Percentiles rank a stretch among this genome's conserved stretches.
Conservation (phyloP, 768 basidiomycete species). For the Leucosporidium creatinivorum region DNA sequence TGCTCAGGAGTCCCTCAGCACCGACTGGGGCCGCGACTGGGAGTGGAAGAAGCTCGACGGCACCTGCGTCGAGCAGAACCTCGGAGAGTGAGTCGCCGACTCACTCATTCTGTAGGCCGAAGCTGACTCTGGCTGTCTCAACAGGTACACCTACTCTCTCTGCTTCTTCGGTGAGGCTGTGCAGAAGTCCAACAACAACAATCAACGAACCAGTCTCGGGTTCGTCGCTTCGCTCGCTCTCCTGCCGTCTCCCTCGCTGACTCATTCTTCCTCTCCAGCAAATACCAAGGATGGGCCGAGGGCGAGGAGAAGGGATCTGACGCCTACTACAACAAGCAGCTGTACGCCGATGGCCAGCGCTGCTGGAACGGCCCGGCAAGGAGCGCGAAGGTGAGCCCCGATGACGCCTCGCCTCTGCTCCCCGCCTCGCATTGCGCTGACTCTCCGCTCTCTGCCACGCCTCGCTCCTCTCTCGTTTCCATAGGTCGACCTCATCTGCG, state of each 20-base stretch:
- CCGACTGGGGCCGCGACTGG: constrained; percentile 55
- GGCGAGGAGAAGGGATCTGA: constrained; percentile 49
- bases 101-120: not conserved
- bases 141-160: constrained; percentile 85
- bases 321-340: constrained; percentile 72
- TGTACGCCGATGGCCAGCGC: constrained; percentile 72
- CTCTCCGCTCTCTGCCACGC: too few species aligned
- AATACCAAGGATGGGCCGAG: not conserved
- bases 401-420: not conserved
- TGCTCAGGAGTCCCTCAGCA: constrained; percentile 51
- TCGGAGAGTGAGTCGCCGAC: constrained; percentile 69
- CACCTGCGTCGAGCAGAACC: constrained; percentile 67
- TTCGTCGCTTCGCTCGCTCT: constrained; percentile 44
- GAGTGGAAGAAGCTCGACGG: constrained; percentile 95
- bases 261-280: too few species aligned
- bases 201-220: constrained; percentile 72
- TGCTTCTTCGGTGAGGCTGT: constrained; percentile 82
- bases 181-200: constrained; percentile 79
- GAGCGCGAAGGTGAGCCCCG: constrained; percentile 58
- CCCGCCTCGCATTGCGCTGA: not conserved
- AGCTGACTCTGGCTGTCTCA: not conserved
- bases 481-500: constrained; percentile 75
- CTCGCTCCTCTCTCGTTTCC: not conserved
- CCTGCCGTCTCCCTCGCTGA: not conserved
- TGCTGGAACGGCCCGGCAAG: constrained; percentile 75